Percentiles rank a stretch among this genome's conserved stretches.
Conservation (phyloP, 2,329 filamentous ascomycete genomes). For the Cladorrhinum sp. region DNA sequence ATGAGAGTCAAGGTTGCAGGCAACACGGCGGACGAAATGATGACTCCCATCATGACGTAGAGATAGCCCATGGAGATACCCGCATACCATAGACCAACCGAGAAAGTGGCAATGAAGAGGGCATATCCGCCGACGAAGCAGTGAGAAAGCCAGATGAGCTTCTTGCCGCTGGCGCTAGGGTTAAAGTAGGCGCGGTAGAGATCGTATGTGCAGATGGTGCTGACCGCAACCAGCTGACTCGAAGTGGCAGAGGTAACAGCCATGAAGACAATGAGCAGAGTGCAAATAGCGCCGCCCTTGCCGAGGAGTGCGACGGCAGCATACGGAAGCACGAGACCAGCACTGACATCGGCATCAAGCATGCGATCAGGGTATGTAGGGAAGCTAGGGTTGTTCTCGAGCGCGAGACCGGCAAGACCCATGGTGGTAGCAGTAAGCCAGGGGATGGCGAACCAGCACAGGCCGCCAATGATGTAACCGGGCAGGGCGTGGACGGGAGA, state of each 20-base stretch:
- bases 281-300: constrained; percentile 73
- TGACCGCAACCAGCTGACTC: constrained; percentile 81
- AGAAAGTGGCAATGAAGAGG: constrained; percentile 72
- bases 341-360: constrained; percentile 69
- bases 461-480: constrained; percentile 81
- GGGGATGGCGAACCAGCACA: constrained; percentile 90
- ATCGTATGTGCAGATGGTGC: constrained; percentile 85
- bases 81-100: constrained; percentile 69
- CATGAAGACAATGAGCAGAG: constrained; percentile 82
- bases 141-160: constrained; percentile 78
- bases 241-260: constrained; percentile 83
- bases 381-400: constrained; percentile 71
- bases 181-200: constrained; percentile 86
- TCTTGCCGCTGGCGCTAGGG: constrained; percentile 68
- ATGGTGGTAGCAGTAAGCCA: constrained; percentile 88
- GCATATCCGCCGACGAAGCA: constrained; percentile 68
- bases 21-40: constrained; percentile 81
- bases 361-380: constrained; percentile 73
- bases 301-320: constrained; percentile 81
- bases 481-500: constrained; percentile 81
- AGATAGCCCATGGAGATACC: constrained; percentile 79
- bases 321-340: constrained; percentile 80
- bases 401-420: constrained; percentile 75
- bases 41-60: constrained; percentile 87
- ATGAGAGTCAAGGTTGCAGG: constrained; percentile 77